Conservation (phyloP, 257 asterid species). For the Handroanthus guayacan region DNA sequence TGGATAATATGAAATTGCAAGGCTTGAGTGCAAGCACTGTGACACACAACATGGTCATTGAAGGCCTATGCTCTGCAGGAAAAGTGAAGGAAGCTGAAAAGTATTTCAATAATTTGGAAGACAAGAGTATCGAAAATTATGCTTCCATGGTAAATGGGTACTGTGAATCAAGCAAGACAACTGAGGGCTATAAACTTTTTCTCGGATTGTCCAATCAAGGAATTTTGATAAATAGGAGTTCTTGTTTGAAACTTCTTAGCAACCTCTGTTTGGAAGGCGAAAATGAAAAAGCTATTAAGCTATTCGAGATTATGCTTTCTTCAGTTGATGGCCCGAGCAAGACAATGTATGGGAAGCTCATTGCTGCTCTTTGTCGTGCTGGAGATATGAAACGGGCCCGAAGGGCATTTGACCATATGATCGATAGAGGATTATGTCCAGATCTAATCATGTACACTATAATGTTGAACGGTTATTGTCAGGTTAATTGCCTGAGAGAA, state of each 20-base stretch:
- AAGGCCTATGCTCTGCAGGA: conserved; percentile 70
- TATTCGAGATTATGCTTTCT: conserved; percentile 49
- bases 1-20: conserved; percentile 60
- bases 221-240: conserved; percentile 42
- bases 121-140: conserved; percentile 59
- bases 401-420: conserved; percentile 61
- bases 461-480: conserved; percentile 84
- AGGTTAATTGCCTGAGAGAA: conserved; percentile 52
- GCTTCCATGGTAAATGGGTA: conserved; percentile 75
- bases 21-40: conserved; percentile 59
- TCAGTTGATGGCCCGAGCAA: conserved; percentile 53
- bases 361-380: conserved; percentile 67
- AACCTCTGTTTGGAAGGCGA: conserved; percentile 67
- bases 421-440: conserved; percentile 60
- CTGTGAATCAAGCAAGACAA: conserved; percentile 59
- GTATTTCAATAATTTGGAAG: conserved; percentile 56
- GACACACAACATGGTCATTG: conserved; percentile 72
- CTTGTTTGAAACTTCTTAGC: conserved; percentile 64
- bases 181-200: conserved; percentile 59
- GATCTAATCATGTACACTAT: conserved; percentile 68
- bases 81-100: conserved; percentile 66
- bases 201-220: conserved; percentile 46
- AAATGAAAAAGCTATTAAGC: conserved; percentile 46
- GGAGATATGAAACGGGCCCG: conserved; percentile 72
- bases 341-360: conserved; percentile 54